Base-by-base conservation (phyloP, 2,329 filamentous ascomycete species). In the Phialophora macrospora region DNA sequence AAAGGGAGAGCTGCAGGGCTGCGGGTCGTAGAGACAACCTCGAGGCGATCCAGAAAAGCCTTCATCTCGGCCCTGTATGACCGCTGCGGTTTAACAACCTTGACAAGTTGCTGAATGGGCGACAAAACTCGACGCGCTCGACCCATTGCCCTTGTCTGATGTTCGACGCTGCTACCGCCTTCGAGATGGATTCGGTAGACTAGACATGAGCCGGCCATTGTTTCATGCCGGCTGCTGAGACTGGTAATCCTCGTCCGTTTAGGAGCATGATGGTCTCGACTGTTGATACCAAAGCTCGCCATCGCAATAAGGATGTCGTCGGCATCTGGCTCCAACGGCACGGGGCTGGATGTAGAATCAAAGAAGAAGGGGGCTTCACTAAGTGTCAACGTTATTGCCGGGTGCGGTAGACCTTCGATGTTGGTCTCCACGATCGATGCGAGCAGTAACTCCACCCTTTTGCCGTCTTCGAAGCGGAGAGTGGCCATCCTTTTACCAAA, bases 321-420 rank as follows among this genome's bases (percentile, higher is more conserved):
- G 14, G n/a, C 14, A 41, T n/a, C 38, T 41, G 38, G 5, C 12
- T 3, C 12, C 14, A 2, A 14, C 14, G 12, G n/a, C 3, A 6
- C 14, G 38, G 1, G 14, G 38, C 38, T 17, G 14, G n/a, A 4
- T 17, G 44, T 54, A 20, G 58, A 20, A 9, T 30, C 20, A 12
- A 52, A 52, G 57, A 85, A 82, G 1, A 78, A 77, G 0, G 85
- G 85, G 1, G 84, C 78, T 32, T 83, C 80, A 22, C 72, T 78
- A 11, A 89, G 79, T 0, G 85, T 83, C 2, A 89, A 70, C 0
- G 81, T 83, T 17, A 87, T 72, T 0, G 78, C 76, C 3, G 65
- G 76, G 60, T 68, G 77, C 56, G 22, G 72, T 38, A 34, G 74
- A 74, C 74, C 46, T 51, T 68, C 79, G 70, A 75, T 85, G 74